Evolutionary conservation across 495 filamentous ascomycete genomes (phyloP), one percentile per base, ranked within the genome.

Genomic region (Daldinia grandis): DNA sequence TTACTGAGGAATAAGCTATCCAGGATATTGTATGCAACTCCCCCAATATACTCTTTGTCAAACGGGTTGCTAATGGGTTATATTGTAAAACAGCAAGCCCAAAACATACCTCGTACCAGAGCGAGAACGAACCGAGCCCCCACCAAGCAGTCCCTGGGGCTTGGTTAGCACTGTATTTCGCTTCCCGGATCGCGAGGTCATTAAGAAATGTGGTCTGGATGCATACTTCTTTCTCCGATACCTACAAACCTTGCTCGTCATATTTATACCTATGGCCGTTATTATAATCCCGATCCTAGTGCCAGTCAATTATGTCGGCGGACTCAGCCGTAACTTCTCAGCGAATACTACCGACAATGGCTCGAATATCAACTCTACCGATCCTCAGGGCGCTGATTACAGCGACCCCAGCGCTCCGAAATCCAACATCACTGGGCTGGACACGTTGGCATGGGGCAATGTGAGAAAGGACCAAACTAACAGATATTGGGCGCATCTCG

Each of bases 161-260:
- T 91, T 94, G 86, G 77, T 94, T 40, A 78, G 79, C 25, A 85
- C 89, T 27, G 85, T 97, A 35, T 92, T 95, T 79, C 88, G 85
- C 74, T 93, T 93, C 60, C 85, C 87, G 51, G 90, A 93, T 78
- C 84, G 91, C n/a, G 93, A 97, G 69, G 91, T 98, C 76, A 95
- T 98, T 66, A 90, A 92, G 40, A 97, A 97, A 79, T 97, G 93
- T 78, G 95, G 95, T 5, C 86, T 99, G 40, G 95, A 99, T 79
- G 95, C 96, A 73, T 99, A 98, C 82, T 97, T 99, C 80, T 99
- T 98, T 81, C 85, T 99, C 1, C 92, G 96, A 59, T 99, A 97
- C 77, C 85, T 99, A 15, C 92, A 95, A 61, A 95, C 97, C 78
- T 87, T 99, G 2, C 86, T 99, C 38, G 91, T 96, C 75, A 95